Evolutionary conservation across 2,329 filamentous ascomycete genomes (phyloP), one percentile per base, ranked within the genome.

Genomic region (Knoxdaviesia proteae): DNA sequence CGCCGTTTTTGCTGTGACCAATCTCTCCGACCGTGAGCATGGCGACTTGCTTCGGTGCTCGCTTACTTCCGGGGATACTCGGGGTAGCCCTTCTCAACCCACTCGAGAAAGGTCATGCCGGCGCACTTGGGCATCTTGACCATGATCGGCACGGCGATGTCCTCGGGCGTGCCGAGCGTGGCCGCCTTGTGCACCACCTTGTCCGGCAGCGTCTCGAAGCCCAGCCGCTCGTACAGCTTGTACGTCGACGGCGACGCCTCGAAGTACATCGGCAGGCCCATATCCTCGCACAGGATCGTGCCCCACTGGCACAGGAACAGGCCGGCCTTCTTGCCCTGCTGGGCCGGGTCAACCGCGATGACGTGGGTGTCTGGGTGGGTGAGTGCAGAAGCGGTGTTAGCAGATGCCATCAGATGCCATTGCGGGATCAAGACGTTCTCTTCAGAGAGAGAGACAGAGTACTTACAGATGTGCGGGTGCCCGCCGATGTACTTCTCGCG

Each of bases 151-250:
- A 61, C 58, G 39, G 55, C 53, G 6, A 62, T 52, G 34, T 62
- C 60, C 31, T 50, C 45, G 6, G 56, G 52, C 3, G 55, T 55
- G 5, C 54, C 56, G 41, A 62, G 47, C 5, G 58, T 45, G 29
- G 55, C 54, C 29, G 53, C 52, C 42, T 55, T 57, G 51, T 64
- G 61, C 6, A 63, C 54, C 20, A 62, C 50, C 10, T 54, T 59
- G 36, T 61, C 56, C 3, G 57, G 54, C 5, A 67, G 49, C 42
- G 53, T 53, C 41, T 55, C 52, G 48, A 65, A 69, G 3, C 65
- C 65, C 48, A 64, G 56, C 46, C 61, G 67, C 45, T 59, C 54
- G 50, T 69, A 69, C 32, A 69, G 52, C 6, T 52, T 53, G 35
- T 58, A 53, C 0, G 61, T 62, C 5, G 56, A 55, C 4, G 55